Evolutionary conservation across 306 rosid species (phyloP).

Genomic region (Rosa persica): DNA sequence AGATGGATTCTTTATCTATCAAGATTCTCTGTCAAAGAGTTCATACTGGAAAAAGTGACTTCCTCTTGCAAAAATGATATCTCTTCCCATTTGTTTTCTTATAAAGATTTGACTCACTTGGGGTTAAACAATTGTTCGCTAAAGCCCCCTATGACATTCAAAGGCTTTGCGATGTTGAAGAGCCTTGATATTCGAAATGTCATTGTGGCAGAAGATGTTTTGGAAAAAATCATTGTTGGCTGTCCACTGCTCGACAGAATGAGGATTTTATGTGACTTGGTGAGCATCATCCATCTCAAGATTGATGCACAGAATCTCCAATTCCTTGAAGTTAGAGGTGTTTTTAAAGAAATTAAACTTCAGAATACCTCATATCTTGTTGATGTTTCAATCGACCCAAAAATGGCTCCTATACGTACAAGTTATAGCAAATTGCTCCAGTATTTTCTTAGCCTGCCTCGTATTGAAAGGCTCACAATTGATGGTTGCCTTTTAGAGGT

Average conservation of each 20-base stretch:
- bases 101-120: constrained; percentile 45
- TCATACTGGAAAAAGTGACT: constrained; percentile 52
- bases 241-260: constrained; percentile 52
- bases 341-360: constrained; percentile 44
- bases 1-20: constrained; percentile 48
- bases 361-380: constrained; percentile 42
- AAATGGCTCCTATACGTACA: too few species aligned
- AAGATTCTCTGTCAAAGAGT: constrained; percentile 44
- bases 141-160: constrained; percentile 49
- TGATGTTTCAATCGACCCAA: constrained; percentile 41
- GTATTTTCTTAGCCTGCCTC: constrained; percentile 46
- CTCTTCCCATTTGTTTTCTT: constrained; percentile 46
- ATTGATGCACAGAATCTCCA: constrained; percentile 52
- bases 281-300: constrained; percentile 44
- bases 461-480: constrained; percentile 42
- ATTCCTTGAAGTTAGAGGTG: constrained; percentile 50
- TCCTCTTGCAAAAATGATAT: constrained; percentile 25
- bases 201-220: constrained; percentile 43
- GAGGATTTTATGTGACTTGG: constrained; percentile 43
- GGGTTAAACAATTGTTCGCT: constrained; percentile 50
- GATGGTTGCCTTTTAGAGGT: constrained; percentile 55
- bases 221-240: constrained; percentile 42
- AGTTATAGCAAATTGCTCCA: constrained; percentile 38
- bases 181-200: constrained; percentile 60
- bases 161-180: constrained; percentile 51